A percentile compares a stretch with the other conserved stretches of the same genome.
Conservation (phyloP, 129 eudicot genomes). For the Lactuca saligna region DNA sequence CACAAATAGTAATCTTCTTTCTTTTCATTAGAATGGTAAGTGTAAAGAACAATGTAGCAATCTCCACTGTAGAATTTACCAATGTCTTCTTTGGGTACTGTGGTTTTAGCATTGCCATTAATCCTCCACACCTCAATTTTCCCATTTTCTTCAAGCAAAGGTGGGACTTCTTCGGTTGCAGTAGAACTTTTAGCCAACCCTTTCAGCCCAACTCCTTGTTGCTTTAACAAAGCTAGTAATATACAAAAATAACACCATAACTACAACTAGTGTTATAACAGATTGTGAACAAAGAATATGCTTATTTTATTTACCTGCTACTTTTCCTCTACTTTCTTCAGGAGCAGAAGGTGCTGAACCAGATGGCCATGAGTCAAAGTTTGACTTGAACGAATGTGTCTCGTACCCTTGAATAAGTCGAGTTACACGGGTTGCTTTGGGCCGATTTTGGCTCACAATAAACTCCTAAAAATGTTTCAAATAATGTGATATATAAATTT, state of each 20-base stretch:
- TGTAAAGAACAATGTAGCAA: conserved; percentile 93
- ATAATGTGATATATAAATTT: not conserved
- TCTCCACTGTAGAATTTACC: conserved; percentile 98
- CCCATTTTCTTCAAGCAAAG: conserved; percentile 96
- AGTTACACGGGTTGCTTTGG: conserved; percentile 84
- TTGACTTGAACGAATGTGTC: conserved; percentile 86
- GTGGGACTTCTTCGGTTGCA: conserved; percentile 85
- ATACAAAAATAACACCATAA: conserved; percentile 15
- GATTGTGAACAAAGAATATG: not conserved
- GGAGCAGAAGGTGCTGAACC: conserved; percentile 87
- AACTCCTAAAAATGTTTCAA: conserved; percentile 57
- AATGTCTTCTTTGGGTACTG: conserved; percentile 71
- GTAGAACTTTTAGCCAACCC: conserved; percentile 74
- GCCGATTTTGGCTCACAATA: conserved; percentile 73
- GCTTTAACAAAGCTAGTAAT: conserved; percentile 85
- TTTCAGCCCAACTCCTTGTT: conserved; percentile 92
- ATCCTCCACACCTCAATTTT: conserved; percentile 95
- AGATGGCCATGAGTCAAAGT: conserved; percentile 98
- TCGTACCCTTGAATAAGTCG: conserved; percentile 98
- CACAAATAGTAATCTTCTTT: conserved; percentile 92
- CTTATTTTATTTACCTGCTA: conserved; percentile 57
- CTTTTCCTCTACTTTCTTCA: conserved; percentile 99
- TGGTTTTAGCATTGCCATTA: conserved; percentile 84
- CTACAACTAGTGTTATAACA: not conserved
- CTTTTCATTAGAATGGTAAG: conserved; percentile 87